These are phyloP conservation scores for Alisma plantagoaquatica DNA, from an alignment of 106 monocot genomes.

Conservation along the genomic window DNA sequence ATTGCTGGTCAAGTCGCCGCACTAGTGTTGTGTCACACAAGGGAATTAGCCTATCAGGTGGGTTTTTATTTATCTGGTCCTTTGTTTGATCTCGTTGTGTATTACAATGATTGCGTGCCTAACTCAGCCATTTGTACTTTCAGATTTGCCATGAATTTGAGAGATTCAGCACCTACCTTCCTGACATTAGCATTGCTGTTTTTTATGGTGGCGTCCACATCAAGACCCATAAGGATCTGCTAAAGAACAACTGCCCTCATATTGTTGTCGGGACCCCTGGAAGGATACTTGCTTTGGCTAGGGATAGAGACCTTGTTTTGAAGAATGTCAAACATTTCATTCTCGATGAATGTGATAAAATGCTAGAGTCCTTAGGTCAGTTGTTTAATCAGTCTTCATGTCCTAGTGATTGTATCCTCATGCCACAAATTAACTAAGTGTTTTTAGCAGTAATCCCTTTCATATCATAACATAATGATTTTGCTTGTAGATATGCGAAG, in stretches of 20 bases:
- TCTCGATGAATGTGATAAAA: constrained; percentile 99
- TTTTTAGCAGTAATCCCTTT: no score
- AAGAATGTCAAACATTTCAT: constrained; percentile 99
- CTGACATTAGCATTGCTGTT: constrained; percentile 83
- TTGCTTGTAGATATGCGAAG: constrained; percentile 89
- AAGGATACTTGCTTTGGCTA: constrained; percentile 83
- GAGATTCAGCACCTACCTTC: constrained; percentile 87
- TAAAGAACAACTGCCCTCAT: constrained; percentile 96
- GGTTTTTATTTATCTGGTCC: no score
- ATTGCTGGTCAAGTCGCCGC: constrained; percentile 92
- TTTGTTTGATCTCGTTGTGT: no score
- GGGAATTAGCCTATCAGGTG: constrained; percentile 98
- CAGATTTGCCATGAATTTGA: constrained; percentile 99
- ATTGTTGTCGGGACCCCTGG: constrained; percentile 98
- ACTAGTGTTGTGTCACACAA: constrained; percentile 87
- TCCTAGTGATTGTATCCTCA: no score
- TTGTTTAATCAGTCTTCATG: no score
- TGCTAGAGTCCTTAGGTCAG: constrained; percentile 82
- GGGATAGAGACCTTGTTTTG: constrained; percentile 81
- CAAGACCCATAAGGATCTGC: constrained; percentile 69
- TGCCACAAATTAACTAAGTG: no score
- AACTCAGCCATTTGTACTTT: constrained; percentile 10
- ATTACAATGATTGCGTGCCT: no score
- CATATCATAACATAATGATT: no score
- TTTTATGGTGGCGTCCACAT: constrained; percentile 99